Conservation (phyloP, 2,329 filamentous ascomycete species). For the Exophiala mesophila region DNA sequence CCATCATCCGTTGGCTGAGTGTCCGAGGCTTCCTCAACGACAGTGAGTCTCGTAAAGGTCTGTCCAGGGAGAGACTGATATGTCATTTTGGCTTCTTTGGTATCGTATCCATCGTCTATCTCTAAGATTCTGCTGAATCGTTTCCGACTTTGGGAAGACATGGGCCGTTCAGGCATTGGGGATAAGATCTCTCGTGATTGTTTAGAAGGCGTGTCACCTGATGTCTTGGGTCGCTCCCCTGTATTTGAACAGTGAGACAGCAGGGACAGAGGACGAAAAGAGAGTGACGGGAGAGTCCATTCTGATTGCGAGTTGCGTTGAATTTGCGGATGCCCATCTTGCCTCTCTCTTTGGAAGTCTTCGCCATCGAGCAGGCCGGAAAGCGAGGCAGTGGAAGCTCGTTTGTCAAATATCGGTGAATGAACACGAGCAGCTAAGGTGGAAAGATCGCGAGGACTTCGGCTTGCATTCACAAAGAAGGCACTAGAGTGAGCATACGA, state of each 20-base stretch:
- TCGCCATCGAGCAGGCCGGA: conserved; percentile 11
- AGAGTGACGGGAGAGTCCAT: conserved; percentile 22
- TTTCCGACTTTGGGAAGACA: conserved; percentile 28
- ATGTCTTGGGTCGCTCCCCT: conserved; percentile 21
- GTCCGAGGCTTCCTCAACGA: conserved; percentile 17
- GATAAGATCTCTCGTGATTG: conserved; percentile 26
- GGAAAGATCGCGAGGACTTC: conserved; percentile 25
- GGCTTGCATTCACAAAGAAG: conserved; percentile 25
- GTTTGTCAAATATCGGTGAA: conserved; percentile 18
- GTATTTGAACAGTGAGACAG: conserved; percentile 2
- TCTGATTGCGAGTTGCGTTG: conserved; percentile 2
- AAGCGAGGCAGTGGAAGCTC: conserved; percentile 8
- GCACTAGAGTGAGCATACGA: conserved; percentile 14
- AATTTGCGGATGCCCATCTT: neutral
- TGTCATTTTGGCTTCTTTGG: conserved; percentile 4
- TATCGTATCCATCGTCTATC: conserved; percentile 20
- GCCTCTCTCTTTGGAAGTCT: conserved; percentile 2
- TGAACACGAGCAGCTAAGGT: conserved; percentile 26
- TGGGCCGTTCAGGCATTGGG: conserved; percentile 30
- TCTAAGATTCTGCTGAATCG: conserved; percentile 32
- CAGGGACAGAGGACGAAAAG: conserved; percentile 23
- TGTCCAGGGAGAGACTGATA: conserved; percentile 5
- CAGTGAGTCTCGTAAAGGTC: conserved; percentile 15
- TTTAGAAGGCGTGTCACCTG: conserved; percentile 17
- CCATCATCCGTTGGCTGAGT: conserved; percentile 1